A percentile compares a stretch with the other conserved stretches of the same genome.
Evolutionary conservation across 352 stramenopile species (phyloP).

Genomic region (Sclerospora graminicola): DNA sequence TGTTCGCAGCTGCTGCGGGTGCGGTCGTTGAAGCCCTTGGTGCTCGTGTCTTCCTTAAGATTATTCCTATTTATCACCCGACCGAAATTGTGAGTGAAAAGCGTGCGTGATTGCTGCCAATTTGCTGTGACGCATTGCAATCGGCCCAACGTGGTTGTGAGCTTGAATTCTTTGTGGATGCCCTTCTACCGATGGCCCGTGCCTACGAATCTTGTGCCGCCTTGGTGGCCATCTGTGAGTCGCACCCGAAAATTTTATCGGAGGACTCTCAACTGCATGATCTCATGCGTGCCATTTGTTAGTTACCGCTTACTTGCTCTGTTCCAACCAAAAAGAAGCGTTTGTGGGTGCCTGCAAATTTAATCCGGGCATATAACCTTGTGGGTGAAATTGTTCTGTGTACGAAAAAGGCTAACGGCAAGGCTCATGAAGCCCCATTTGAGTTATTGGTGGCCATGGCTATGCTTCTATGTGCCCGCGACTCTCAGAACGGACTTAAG

Average conservation of each 20-base stretch:
- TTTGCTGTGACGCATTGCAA: conserved; percentile 61
- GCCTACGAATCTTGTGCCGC: too few relatives aligned
- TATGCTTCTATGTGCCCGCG: conserved; percentile 53
- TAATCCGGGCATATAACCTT: conserved; percentile 83
- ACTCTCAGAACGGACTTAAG: conserved; percentile 57
- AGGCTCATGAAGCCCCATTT: conserved; percentile 85
- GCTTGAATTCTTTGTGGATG: conserved; percentile 64
- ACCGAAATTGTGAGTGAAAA: too few relatives aligned
- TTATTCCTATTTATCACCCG: too few relatives aligned
- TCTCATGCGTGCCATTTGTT: conserved; percentile 89
- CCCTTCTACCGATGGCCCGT: conserved; percentile 58
- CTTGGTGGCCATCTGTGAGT: too few relatives aligned
- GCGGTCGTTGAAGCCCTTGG: too few relatives aligned
- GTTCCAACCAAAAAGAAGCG: conserved; percentile 93
- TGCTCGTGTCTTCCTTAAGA: too few relatives aligned
- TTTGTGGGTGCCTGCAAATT: conserved; percentile 88
- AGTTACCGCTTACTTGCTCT: conserved; percentile 90
- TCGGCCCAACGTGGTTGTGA: too few relatives aligned
- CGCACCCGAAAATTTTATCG: conserved; percentile 68
- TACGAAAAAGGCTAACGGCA: conserved; percentile 95
- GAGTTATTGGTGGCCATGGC: conserved; percentile 81
- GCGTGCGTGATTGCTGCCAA: conserved; percentile 60
- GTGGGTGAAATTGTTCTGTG: conserved; percentile 94
- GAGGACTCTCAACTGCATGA: conserved; percentile 81
- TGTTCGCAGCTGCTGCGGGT: too few relatives aligned